Percentiles rank a stretch among this genome's conserved stretches.
phyloP scores from a whole-genome alignment of 1,284 basidiomycete species.

The Pseudozyma tsukubaensis region DNA sequence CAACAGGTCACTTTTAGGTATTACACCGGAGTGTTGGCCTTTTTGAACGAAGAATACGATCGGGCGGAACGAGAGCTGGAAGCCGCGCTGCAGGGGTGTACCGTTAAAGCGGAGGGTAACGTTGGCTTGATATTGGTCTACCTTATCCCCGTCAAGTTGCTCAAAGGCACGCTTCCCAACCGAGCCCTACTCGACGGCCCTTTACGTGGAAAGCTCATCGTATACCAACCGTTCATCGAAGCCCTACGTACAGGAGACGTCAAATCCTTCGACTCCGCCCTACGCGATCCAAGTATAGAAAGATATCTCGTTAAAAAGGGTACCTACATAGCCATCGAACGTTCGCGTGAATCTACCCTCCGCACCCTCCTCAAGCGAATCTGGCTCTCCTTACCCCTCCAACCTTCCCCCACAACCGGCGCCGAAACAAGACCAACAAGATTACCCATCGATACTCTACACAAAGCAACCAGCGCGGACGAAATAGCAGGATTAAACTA shows the following conservation, averaged over 20 bases:
- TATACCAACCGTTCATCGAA: slow-evolving; percentile 83
- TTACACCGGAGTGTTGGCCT: slow-evolving; percentile 92
- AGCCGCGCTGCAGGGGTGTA: slow-evolving; percentile 84
- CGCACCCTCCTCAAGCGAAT: slow-evolving; percentile 86
- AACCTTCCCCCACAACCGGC: slow-evolving; percentile 4
- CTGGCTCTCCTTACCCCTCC: slow-evolving; percentile 72
- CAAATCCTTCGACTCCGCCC: slow-evolving; percentile 77
- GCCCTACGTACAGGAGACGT: slow-evolving; percentile 84
- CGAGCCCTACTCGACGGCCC: slow-evolving; percentile 76
- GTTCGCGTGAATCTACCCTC: slow-evolving; percentile 85
- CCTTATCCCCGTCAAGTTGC: slow-evolving; percentile 85
- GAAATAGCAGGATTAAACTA: slow-evolving; percentile 57
- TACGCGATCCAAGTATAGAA: slow-evolving; percentile 74
- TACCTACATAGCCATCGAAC: slow-evolving; percentile 86
- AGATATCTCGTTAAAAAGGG: slow-evolving; percentile 83
- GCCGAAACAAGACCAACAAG: slow-evolving; percentile 28
- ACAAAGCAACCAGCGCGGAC: slow-evolving; percentile 26
- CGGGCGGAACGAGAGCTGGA: slow-evolving; percentile 83
- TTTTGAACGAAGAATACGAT: slow-evolving; percentile 87
- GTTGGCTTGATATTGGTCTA: slow-evolving; percentile 89
- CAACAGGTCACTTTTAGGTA: slow-evolving; percentile 85
- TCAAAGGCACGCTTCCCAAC: slow-evolving; percentile 85
- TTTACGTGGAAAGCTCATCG: slow-evolving; percentile 75
- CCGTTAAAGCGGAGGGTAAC: slow-evolving; percentile 77
- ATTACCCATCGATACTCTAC: slow-evolving; percentile 35